Percentiles rank a stretch among this genome's conserved stretches.
phyloP scores from a whole-genome alignment of 192 early-diverging fungal species.

The Fimicolochytrium jonesii region DNA sequence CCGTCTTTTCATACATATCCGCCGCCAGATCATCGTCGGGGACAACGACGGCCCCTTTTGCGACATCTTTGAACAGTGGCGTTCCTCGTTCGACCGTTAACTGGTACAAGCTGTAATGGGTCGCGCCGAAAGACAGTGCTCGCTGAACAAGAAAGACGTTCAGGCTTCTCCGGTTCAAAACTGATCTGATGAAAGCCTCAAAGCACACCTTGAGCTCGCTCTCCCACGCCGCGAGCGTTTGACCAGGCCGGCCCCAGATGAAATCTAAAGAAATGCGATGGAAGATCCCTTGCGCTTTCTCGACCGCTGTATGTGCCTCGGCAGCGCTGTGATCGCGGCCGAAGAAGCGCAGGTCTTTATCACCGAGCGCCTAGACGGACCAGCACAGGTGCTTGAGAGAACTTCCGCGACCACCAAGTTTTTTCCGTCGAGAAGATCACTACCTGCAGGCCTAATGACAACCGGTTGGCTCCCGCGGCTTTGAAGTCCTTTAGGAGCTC shows the following conservation, averaged over 20 bases:
- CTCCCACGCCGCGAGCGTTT: constrained; percentile 25
- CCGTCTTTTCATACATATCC: constrained; percentile 31
- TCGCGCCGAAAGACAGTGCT: constrained; percentile 4
- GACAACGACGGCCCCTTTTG: not conserved
- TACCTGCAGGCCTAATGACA: constrained; percentile 33
- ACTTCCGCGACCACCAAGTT: not conserved
- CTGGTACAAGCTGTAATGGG: constrained; percentile 38
- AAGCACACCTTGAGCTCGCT: constrained; percentile 20
- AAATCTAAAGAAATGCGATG: constrained; percentile 33
- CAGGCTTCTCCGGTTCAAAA: no score
- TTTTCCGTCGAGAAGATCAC: not conserved
- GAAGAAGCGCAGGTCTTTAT: constrained; percentile 24
- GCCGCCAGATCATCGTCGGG: constrained; percentile 17
- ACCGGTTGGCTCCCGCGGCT: constrained; percentile 33
- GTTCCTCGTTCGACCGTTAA: constrained; percentile 41
- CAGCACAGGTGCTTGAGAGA: no score
- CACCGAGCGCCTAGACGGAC: constrained; percentile 29
- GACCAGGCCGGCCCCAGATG: constrained; percentile 39
- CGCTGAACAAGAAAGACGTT: no score
- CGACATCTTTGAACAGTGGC: constrained; percentile 19
- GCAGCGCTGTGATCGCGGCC: constrained; percentile 28
- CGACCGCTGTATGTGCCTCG: constrained; percentile 15
- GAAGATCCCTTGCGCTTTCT: constrained; percentile 17
- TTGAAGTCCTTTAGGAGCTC: constrained; percentile 20
- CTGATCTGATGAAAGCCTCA: no score